Evolutionary conservation across 1,139 yeast genomes (phyloP), one percentile per base, ranked within the genome.

Genomic region (Debaryomyces nepalensis): DNA sequence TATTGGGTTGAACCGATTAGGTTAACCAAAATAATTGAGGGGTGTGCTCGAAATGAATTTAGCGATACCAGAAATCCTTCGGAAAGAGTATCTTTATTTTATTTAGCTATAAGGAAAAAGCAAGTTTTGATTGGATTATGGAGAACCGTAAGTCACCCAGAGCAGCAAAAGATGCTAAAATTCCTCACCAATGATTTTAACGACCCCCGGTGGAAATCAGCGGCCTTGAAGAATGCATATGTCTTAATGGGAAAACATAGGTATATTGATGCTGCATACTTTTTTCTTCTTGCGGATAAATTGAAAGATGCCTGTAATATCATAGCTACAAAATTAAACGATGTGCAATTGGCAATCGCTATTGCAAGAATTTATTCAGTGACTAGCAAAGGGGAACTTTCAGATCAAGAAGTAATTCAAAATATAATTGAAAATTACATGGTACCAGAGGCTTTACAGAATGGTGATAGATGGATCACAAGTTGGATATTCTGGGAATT

Each of bases 181-280:
- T 85, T 93, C 53, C 68, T 93, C 53, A 71, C 73, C 15, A 85
- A 91, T 57, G 95, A 95, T 59, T 93, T 91, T 57, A 67, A 66
- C 1, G 78, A 81, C 42, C 73, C 77, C 8, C 70, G 97, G 39
- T 91, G 97, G 97, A 77, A 72, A 51, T 77, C 88, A 0, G 97
- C 97, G 0, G 97, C 99, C 0, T 66, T 81, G 55, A 93, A 93
- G 57, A 93, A 93, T 64, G 99, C 99, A 0, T 93, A 81, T 69
- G 98, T 90, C 0, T 67, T 93, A 33, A 63, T 93, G 48, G 90
- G 98, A 43, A 88, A 89, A 56, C 99, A 90, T 59, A 70, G 98
- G 33, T 88, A 77, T 56, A 65, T 79, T 57, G 95, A 91, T 62
- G 95, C 98, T 0, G 97, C 98, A 0, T 83, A 86, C 24, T 91